Evolutionary conservation across 2,329 filamentous ascomycete genomes (phyloP), one percentile per base, ranked within the genome.

Genomic region (Sclerotinia nivalis): DNA sequence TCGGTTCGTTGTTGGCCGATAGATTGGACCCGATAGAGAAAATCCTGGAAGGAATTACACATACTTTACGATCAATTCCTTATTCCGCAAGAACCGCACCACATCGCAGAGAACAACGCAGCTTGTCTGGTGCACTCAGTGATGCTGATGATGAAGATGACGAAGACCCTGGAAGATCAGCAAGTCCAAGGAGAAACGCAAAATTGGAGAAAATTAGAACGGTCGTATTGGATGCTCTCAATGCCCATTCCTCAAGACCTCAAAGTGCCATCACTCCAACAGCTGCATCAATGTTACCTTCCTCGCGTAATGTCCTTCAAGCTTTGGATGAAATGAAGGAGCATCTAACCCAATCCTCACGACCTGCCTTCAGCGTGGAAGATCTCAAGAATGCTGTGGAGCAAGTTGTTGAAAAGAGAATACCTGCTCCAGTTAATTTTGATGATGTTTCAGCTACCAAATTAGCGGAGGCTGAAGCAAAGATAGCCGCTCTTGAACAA

Each of bases 81-180:
- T 20, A 50, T 25, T 15, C 67, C 40, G 83, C 83, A 43, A 84
- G 84, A 68, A 83, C 84, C 20, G 82, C 84, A 37, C 87, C 88
- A 15, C 87, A 84, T 69, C 84, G 86, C 43, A 85, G 85, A 54
- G 85, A 86, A 37, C 84, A 87, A 73, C 87, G 89, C 74, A 93
- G 89, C 78, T 80, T 88, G 54, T 94, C 91, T 60, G 87, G 84
- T n/a, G 91, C 93, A 43, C 77, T 86, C 4, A 89, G 96, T 71
- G 97, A 95, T 78, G 96, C 98, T 81, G 95, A 96, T 15, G 95
- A 98, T 78, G 94, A 97, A 73, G 93, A 97, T 31, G 92, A 86
- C 52, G 82, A 82, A 50, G 76, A 90, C 69, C 81, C 84, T 72
- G 85, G 88, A 78, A 89, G 92, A 66, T 91, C 91, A 8, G 85